Conservation (phyloP, 2,329 filamentous ascomycete genomes). For the Ascochyta pisi region DNA sequence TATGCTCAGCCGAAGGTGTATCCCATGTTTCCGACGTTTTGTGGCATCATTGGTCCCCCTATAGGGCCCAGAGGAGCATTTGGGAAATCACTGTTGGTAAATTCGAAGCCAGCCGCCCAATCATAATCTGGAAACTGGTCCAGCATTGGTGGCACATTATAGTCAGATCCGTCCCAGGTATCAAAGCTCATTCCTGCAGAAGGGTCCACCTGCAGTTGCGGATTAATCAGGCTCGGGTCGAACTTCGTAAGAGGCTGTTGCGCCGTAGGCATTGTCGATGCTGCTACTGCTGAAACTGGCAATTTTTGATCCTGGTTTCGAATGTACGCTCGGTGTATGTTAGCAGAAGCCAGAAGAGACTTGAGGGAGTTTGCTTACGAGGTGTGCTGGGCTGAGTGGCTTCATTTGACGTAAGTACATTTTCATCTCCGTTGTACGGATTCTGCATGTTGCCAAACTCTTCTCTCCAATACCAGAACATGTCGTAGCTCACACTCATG, state of each 20-base stretch:
- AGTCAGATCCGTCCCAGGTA: conserved; percentile 37
- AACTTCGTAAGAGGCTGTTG: conserved; percentile 35
- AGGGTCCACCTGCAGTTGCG: conserved; percentile 29
- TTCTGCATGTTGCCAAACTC: conserved; percentile 48
- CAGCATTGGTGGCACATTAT: conserved; percentile 38
- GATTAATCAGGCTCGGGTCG: conserved; percentile 33
- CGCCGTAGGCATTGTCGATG: conserved; percentile 4
- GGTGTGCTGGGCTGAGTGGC: conserved; percentile 36
- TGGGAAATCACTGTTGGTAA: conserved; percentile 39
- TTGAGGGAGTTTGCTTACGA: conserved; percentile 28
- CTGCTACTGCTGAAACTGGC: conserved; percentile 17
- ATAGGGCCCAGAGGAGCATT: conserved; percentile 30
- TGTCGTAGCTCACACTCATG: conserved; percentile 49
- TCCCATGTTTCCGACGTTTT: conserved; percentile 30
- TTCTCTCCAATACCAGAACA: conserved; percentile 51
- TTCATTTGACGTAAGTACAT: conserved; percentile 24
- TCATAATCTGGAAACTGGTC: conserved; percentile 50
- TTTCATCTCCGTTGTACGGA: conserved; percentile 46
- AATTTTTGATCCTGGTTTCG: conserved; percentile 24
- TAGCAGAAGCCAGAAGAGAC: conserved; percentile 6
- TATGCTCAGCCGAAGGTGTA: conserved; percentile 35
- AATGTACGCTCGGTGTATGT: conserved; percentile 26
- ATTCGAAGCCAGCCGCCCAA: conserved; percentile 47
- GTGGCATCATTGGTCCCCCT: conserved; percentile 29
- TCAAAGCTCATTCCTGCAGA: conserved; percentile 34